Evolutionary conservation across 805 yeast species (phyloP), one percentile per base, ranked within the genome.

Genomic region (Nakazawaea anatomiae): DNA sequence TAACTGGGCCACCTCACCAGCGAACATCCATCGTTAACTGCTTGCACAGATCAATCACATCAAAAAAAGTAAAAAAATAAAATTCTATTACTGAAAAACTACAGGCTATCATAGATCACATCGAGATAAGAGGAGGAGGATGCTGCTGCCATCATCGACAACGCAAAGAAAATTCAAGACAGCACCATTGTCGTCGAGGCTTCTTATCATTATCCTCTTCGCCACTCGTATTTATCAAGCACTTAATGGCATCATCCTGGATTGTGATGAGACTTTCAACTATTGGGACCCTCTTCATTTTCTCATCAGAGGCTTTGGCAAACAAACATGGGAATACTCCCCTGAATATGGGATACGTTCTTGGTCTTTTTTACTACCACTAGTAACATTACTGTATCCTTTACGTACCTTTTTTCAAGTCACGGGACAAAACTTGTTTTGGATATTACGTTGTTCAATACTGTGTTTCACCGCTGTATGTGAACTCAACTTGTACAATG

Each of bases 241-340:
- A 4, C 58, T 79, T 53, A 70, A 69, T 58, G 81, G 88, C 64
- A 82, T 89, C 38, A 85, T 92, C 30, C 80, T 94, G 1, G 98
- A 91, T 60, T 91, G 97, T 63, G 97, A 92, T 65, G 98, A 92
- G 65, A 79, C 83, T 27, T 92, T 80, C 76, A 92, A 92, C 63
- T 92, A 88, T 68, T 90, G 96, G 92, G 98, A 92, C 57, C 97
- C 98, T 0, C 70, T 92, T 52, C 91, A 92, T 63, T 73, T 85
- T 47, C 57, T 91, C 36, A 66, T 85, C 1, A 76, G 96, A 56
- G 86, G 85, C 2, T 89, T 89, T 64, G 98, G 97, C 1, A 87
- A 90, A 58, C 90, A 90, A 65, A 91, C 97, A 0, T 91, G 97
- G 97, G 97, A 91, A 62, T 92, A 91, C 64, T 88, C 96, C 0